These are phyloP conservation scores for Vigna unguiculata DNA, from an alignment of 306 rosid genomes.

Conservation along the genomic window DNA sequence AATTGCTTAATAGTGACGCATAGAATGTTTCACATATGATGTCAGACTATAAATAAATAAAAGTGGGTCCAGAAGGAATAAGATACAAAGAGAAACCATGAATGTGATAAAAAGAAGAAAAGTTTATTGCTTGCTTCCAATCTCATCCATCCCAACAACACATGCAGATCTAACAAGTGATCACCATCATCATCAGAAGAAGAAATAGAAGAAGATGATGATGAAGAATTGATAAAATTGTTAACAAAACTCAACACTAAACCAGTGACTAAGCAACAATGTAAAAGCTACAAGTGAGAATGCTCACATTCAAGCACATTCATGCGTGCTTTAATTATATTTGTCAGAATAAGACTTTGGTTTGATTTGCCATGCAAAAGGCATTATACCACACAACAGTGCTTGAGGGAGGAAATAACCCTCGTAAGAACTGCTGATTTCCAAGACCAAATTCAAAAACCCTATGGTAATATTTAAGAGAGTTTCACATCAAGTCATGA, in stretches of 20 bases:
- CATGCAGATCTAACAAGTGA: conserved; percentile 30
- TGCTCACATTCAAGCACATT: conserved; percentile 54
- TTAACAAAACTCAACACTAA: conserved; percentile 29
- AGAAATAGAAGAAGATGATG: conserved; percentile 3
- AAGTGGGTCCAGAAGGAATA: conserved; percentile 44
- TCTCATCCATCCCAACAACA: conserved; percentile 33
- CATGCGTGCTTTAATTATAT: conserved; percentile 44
- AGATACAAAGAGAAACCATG: conserved; percentile 39
- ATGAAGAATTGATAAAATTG: neutral
- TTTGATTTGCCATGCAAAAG: conserved; percentile 63
- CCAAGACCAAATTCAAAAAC: conserved; percentile 57
- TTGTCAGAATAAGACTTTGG: conserved; percentile 52
- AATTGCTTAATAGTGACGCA: conserved; percentile 61
- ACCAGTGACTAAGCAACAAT: neutral
- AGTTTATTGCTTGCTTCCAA: conserved; percentile 37
- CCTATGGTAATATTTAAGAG: conserved; percentile 46
- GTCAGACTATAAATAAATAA: conserved; percentile 39
- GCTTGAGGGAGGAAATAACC: conserved; percentile 48
- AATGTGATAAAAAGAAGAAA: conserved; percentile 49
- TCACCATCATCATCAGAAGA: too few relatives aligned
- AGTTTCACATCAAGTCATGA: conserved; percentile 48
- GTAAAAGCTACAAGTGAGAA: conserved; percentile 43
- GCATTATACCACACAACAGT: conserved; percentile 62
- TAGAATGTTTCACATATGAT: conserved; percentile 51
- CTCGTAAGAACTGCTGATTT: conserved; percentile 44